Conservation (phyloP, 345 rosid genomes). For the Eucalyptus regnans region DNA sequence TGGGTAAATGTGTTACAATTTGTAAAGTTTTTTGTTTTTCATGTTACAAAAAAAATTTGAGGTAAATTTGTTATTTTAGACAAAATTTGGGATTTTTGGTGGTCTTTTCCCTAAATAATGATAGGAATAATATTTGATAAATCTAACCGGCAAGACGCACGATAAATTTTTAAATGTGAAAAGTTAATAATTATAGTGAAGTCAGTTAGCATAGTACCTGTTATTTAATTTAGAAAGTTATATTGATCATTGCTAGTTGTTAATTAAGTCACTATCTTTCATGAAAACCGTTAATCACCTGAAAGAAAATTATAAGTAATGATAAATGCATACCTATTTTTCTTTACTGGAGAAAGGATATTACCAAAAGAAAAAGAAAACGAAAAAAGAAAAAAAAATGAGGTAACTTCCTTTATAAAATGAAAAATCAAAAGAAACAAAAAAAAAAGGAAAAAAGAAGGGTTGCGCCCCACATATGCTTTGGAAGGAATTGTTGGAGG, state of each 20-base stretch:
- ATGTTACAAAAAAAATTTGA: too few relatives aligned
- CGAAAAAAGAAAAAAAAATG: fast-evolving
- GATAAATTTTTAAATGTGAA: not conserved
- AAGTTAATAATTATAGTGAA: not conserved
- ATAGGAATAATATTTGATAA: too few relatives aligned
- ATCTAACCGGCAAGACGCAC: too few relatives aligned
- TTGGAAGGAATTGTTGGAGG: not conserved
- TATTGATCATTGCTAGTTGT: not conserved
- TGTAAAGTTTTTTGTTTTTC: too few relatives aligned
- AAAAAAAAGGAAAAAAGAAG: fast-evolving
- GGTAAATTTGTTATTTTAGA: too few relatives aligned
- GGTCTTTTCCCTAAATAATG: too few relatives aligned
- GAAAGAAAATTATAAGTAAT: not conserved
- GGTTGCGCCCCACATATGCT: not conserved
- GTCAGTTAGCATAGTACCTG: not conserved
- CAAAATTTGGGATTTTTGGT: too few relatives aligned
- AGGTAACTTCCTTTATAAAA: not conserved
- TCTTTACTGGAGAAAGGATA: not conserved
- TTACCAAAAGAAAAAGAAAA: not conserved
- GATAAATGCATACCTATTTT: not conserved
- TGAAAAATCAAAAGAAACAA: not conserved
- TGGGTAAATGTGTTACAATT: too few relatives aligned
- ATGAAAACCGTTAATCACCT: not conserved
- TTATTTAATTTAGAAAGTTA: not conserved
- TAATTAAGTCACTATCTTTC: not conserved